Percentiles rank a stretch among this genome's conserved stretches.
phyloP scores from a whole-genome alignment of 2,329 filamentous ascomycete genomes.

The Neonectria magnoliae region DNA sequence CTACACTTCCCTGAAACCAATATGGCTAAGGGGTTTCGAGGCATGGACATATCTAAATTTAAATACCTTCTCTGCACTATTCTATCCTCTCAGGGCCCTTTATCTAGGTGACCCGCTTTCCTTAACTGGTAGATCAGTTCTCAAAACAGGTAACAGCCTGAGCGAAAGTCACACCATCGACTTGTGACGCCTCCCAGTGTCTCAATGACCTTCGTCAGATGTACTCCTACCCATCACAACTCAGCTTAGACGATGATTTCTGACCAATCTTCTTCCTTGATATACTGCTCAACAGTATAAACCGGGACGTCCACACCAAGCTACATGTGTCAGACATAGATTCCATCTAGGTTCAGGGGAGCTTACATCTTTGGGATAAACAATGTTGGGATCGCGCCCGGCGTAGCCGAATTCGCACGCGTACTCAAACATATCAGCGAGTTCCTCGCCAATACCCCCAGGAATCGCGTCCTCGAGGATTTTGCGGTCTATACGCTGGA shows the following conservation, averaged over 20 bases:
- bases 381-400: background rate
- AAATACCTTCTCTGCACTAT: too few species aligned
- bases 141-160: too few species aligned
- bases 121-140: too few species aligned
- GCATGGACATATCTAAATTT: too few species aligned
- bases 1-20: too few species aligned
- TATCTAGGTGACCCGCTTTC: too few species aligned
- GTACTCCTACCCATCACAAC: too few species aligned
- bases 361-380: background rate
- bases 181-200: too few species aligned
- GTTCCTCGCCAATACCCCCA: constrained; percentile 4
- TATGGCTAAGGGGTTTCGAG: too few species aligned
- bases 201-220: background rate
- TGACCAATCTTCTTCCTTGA: background rate
- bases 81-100: too few species aligned
- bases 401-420: constrained; percentile 2
- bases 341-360: too few species aligned
- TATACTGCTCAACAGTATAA: background rate
- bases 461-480: background rate
- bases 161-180: too few species aligned
- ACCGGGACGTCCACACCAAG: background rate
- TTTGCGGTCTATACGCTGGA: background rate
- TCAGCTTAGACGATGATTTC: background rate
- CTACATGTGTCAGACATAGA: background rate
- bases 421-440: constrained; percentile 8